These are phyloP conservation scores for Cladorrhinum sp. DNA, from an alignment of 2,329 filamentous ascomycete genomes.

Conservation along the genomic window DNA sequence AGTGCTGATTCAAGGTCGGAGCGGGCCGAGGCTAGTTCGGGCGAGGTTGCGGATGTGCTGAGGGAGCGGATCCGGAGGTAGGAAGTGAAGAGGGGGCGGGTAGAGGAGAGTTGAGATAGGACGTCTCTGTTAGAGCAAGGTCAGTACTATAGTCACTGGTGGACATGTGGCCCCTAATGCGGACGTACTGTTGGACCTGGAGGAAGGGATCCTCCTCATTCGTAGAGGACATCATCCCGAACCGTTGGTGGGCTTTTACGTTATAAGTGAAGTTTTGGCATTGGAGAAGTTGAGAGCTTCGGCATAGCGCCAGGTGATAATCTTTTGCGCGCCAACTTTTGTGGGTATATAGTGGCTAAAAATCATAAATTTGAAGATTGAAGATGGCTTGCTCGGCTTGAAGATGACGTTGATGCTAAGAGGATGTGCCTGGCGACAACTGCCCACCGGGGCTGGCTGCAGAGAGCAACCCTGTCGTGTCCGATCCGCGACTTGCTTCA, in stretches of 20 bases:
- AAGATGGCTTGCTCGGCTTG: not conserved
- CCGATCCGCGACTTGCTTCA: not conserved
- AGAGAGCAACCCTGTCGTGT: not conserved
- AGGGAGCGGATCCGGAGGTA: conserved; percentile 95
- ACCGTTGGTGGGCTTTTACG: conserved; percentile 12
- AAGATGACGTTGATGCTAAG: conserved; percentile 22
- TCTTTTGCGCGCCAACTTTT: not conserved
- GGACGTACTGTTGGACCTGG: conserved; percentile 64
- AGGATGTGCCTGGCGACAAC: conserved; percentile 13
- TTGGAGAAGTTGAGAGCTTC: conserved; percentile 8
- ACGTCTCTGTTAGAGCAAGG: conserved; percentile 87
- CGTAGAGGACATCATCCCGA: conserved; percentile 64
- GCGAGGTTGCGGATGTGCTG: conserved; percentile 66
- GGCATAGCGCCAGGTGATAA: conserved; percentile 17
- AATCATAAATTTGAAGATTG: not conserved
- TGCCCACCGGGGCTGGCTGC: conserved; percentile 7
- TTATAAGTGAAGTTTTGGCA: conserved; percentile 14
- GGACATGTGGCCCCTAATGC: conserved; percentile 11
- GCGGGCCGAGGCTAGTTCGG: conserved; percentile 79
- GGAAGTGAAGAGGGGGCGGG: conserved; percentile 85
- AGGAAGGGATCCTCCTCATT: conserved; percentile 69
- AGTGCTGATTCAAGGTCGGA: conserved; percentile 66
- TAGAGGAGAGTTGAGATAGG: conserved; percentile 73
- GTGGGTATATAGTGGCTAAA: not conserved
- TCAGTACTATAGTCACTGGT: conserved; percentile 7